Evolutionary conservation across 306 rosid genomes (phyloP).

Genomic region (Sesbania bispinosa): DNA sequence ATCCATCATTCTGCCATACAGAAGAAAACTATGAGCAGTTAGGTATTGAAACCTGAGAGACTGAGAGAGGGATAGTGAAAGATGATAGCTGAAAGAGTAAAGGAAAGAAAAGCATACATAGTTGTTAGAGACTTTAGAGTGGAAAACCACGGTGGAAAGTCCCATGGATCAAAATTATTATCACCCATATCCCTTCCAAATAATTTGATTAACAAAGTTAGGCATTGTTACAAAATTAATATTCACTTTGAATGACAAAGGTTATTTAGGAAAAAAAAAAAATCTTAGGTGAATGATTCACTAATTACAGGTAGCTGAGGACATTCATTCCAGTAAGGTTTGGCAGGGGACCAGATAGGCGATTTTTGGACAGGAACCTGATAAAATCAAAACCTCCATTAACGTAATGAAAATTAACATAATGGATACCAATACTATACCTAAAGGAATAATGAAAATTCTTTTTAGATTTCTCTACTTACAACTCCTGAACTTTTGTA

Average conservation of each 20-base stretch:
- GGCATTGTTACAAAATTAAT: neutral
- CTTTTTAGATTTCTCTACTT: slow-evolving; percentile 33
- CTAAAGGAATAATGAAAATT: neutral
- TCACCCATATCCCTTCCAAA: slow-evolving; percentile 53
- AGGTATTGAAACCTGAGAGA: neutral
- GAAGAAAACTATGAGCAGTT: slow-evolving; percentile 13
- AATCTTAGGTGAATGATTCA: slow-evolving; percentile 15
- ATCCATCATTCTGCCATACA: slow-evolving; percentile 56
- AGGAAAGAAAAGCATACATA: slow-evolving; percentile 47
- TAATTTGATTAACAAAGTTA: too few species aligned
- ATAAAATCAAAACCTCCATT: neutral
- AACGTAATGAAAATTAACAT: neutral
- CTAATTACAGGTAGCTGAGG: slow-evolving; percentile 51
- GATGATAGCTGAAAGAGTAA: neutral
- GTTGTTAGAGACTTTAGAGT: slow-evolving; percentile 44
- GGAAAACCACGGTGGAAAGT: slow-evolving; percentile 48
- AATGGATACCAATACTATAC: too few species aligned
- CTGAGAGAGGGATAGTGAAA: neutral
- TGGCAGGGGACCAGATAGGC: slow-evolving; percentile 52
- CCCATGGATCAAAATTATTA: slow-evolving; percentile 41
- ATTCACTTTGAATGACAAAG: slow-evolving; percentile 13
- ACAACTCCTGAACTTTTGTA: slow-evolving; percentile 37
- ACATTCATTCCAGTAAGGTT: slow-evolving; percentile 43
- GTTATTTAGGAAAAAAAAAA: neutral
- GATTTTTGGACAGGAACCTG: slow-evolving; percentile 64